Conservation (phyloP, 805 yeast species). For the Saccharomycopsis sp. region DNA sequence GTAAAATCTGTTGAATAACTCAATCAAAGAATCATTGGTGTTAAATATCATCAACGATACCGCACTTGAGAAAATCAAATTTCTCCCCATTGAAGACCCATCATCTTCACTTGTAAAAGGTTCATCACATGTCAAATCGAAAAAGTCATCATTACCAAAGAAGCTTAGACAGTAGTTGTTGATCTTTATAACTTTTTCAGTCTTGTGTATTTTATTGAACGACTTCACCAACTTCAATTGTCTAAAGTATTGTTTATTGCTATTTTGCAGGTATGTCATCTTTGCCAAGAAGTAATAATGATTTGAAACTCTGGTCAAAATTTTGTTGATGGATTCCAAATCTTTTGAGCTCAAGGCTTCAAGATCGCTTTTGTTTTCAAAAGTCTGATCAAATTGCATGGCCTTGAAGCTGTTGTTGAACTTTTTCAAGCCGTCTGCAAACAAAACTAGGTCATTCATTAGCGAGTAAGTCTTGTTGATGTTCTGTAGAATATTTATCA, state of each 20-base stretch:
- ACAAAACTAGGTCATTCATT: slow-evolving; percentile 32
- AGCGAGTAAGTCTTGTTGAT: slow-evolving; percentile 32
- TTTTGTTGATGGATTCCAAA: not conserved
- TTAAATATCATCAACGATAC: slow-evolving; percentile 16
- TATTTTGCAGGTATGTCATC: slow-evolving; percentile 4
- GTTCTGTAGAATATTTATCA: slow-evolving; percentile 31
- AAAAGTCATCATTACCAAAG: slow-evolving; percentile 8
- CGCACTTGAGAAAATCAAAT: slow-evolving; percentile 1
- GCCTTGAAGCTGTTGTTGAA: slow-evolving; percentile 11
- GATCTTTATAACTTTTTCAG: slow-evolving; percentile 9
- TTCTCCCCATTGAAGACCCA: not conserved
- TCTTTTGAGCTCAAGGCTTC: not conserved
- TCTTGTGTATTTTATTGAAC: slow-evolving; percentile 13
- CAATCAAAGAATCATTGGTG: slow-evolving; percentile 15
- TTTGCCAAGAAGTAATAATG: slow-evolving; percentile 9
- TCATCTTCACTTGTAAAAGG: not conserved
- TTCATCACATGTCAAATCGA: slow-evolving; percentile 1
- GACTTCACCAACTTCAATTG: slow-evolving; percentile 12
- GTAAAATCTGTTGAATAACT: slow-evolving; percentile 11
- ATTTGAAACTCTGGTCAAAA: slow-evolving; percentile 1
- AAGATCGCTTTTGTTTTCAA: not conserved
- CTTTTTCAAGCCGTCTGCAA: slow-evolving; percentile 30
- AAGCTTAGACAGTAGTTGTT: slow-evolving; percentile 25
- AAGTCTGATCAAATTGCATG: slow-evolving; percentile 3
- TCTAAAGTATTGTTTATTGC: slow-evolving; percentile 1